Conservation (phyloP, 208 protist genomes). For the Leishmania arabica region DNA sequence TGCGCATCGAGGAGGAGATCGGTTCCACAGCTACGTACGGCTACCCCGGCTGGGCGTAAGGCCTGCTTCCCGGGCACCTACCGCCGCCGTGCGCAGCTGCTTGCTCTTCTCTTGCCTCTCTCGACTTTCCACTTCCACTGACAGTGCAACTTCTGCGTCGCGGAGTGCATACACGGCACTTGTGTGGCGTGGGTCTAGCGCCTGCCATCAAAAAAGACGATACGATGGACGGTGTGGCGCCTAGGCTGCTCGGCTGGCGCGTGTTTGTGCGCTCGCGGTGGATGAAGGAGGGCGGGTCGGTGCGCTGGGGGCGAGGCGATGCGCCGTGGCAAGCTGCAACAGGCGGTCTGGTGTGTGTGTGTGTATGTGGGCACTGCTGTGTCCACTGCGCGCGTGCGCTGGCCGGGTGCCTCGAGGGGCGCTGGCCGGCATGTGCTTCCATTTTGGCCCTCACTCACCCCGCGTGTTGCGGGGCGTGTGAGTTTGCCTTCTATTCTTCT, state of each 20-base stretch:
- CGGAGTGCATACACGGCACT: not conserved
- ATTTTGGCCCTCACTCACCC: not conserved
- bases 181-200: not conserved
- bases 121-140: not conserved
- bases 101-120: not conserved
- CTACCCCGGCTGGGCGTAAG: conserved; percentile 72
- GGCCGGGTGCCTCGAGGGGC: too few relatives aligned
- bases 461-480: not conserved
- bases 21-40: conserved; percentile 74
- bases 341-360: not conserved
- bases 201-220: not conserved
- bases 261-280: not conserved
- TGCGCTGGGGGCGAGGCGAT: not conserved
- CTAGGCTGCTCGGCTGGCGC: not conserved
- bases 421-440: not conserved
- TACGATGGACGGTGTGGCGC: not conserved
- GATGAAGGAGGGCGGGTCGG: not conserved
- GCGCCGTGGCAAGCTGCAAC: not conserved
- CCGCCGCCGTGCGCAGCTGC: not conserved
- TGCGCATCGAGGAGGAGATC: conserved; percentile 98
- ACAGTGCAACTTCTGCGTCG: not conserved
- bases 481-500: not conserved
- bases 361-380: not conserved
- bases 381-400: not conserved
- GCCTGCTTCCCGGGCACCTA: not conserved